Evolutionary conservation across 2,329 filamentous ascomycete genomes (phyloP), one percentile per base, ranked within the genome.

Genomic region (Helotiales sp.): DNA sequence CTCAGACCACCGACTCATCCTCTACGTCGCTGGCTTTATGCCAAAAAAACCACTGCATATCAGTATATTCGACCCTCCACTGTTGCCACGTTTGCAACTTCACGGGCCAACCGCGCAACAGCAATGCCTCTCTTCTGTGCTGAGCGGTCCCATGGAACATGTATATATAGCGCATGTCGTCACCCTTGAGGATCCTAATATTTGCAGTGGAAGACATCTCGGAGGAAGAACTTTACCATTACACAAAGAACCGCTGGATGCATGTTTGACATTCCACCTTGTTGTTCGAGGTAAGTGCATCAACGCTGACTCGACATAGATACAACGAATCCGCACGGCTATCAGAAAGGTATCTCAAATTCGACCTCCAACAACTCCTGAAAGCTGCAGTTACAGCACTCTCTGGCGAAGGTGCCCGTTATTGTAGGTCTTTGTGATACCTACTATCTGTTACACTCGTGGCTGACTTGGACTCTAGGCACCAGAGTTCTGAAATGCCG

Each of bases 351-450:
- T 73, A 71, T 46, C 57, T 56, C 29, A 42, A 44, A 9, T 76
- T 76, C 54, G 68, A 76, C 58, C 66, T 76, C 2, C 24, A 63
- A 38, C 67, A 66, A 44, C 67, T 36, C 34, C 17, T 77, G 2
- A 60, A 73, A 59, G 58, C 59, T 17, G 49, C 73, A 31, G 72
- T 71, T 9, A n/a, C 24, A 44, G 17, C 40, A 9, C 69, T 69
- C 30, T 46, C 66, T 46, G 67, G 63, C 47, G 53, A 70, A 48
- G 67, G 70, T 48, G 69, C 71, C 12, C 54, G 64, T 12, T 60
- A 36, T 10, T 76, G 73, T 61, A 60, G 69, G 9, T 36, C 34
- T 15, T 36, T 36, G 10, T 15, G 34, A 36, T 15, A 36, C 34
- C 34, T 36, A 36, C 34, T 24, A 22, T 8, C 24, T n/a, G n/a